Conservation (phyloP, 495 filamentous ascomycete species). For the Penicillium subrubescens region DNA sequence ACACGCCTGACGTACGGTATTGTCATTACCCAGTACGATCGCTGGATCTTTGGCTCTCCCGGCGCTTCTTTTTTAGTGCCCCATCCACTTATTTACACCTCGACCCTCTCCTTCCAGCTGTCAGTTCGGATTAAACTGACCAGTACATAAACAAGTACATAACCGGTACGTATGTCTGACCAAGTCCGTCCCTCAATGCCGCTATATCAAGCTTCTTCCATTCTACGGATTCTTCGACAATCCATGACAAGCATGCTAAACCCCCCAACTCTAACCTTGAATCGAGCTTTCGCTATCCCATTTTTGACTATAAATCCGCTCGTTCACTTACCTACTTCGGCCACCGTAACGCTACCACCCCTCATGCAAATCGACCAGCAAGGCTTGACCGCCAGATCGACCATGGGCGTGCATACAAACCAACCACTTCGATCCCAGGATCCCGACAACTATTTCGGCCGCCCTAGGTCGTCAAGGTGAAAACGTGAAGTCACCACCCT, state of each 20-base stretch:
- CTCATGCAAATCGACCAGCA: neutral
- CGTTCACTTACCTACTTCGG: neutral
- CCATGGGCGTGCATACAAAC: slow-evolving; percentile 14
- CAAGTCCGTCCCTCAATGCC: neutral
- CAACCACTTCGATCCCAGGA: slow-evolving; percentile 5
- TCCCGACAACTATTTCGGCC: neutral
- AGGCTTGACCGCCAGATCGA: slow-evolving; percentile 13
- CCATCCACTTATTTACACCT: slow-evolving; percentile 12
- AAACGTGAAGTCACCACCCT: slow-evolving; percentile 26
- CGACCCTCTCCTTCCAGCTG: neutral
- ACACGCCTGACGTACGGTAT: slow-evolving; percentile 7
- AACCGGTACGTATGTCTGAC: neutral
- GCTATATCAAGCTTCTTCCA: neutral
- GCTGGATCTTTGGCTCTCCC: slow-evolving; percentile 20
- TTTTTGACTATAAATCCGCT: neutral
- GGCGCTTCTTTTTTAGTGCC: slow-evolving; percentile 29
- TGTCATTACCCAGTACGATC: slow-evolving; percentile 11
- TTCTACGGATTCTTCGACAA: neutral
- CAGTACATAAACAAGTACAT: neutral
- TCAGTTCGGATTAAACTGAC: neutral
- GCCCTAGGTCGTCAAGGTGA: slow-evolving; percentile 9
- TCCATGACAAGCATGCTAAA: neutral
- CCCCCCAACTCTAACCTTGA: neutral
- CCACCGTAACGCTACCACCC: neutral
- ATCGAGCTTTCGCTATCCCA: neutral